Base-by-base conservation (phyloP, 352 stramenopile species). In the Thalassiosira sp. region DNA sequence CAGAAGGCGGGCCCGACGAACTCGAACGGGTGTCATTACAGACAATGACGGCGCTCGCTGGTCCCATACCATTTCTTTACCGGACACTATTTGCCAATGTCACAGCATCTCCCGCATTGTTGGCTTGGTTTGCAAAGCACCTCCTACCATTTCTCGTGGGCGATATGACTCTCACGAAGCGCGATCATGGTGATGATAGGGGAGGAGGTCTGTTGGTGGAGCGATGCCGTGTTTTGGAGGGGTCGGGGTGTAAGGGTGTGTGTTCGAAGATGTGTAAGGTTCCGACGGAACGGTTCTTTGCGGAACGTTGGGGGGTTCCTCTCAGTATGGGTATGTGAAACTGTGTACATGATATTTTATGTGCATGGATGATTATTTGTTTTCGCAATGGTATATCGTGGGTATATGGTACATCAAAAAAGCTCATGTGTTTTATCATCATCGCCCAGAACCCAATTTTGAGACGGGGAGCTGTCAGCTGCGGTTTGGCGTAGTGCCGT, bases 371-470 rank as follows among this genome's bases (percentile, higher is more conserved):
- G n/a, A n/a, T n/a, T n/a, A n/a, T n/a, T n/a, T n/a, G n/a, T n/a
- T n/a, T n/a, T n/a, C n/a, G n/a, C n/a, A n/a, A n/a, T n/a, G n/a
- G n/a, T n/a, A n/a, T n/a, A n/a, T n/a, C n/a, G n/a, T n/a, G n/a
- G n/a, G n/a, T n/a, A n/a, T n/a, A n/a, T n/a, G n/a, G n/a, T n/a
- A n/a, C n/a, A n/a, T n/a, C n/a, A n/a, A n/a, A n/a, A n/a, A n/a
- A n/a, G n/a, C n/a, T n/a, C n/a, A n/a, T n/a, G n/a, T n/a, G n/a
- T n/a, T n/a, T n/a, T n/a, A n/a, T n/a, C n/a, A n/a, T n/a, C n/a
- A n/a, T n/a, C n/a, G n/a, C n/a, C n/a, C n/a, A n/a, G n/a, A 60
- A 31, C 84, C 84, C 2, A 76, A 90, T 62, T 90, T 89, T 71
- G 76, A 89, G 48, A 83, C 80, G 27, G 79, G 82, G 57, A 65